Base-by-base conservation (phyloP, 2,329 filamentous ascomycete species). In the Rhinocladiella similis region DNA sequence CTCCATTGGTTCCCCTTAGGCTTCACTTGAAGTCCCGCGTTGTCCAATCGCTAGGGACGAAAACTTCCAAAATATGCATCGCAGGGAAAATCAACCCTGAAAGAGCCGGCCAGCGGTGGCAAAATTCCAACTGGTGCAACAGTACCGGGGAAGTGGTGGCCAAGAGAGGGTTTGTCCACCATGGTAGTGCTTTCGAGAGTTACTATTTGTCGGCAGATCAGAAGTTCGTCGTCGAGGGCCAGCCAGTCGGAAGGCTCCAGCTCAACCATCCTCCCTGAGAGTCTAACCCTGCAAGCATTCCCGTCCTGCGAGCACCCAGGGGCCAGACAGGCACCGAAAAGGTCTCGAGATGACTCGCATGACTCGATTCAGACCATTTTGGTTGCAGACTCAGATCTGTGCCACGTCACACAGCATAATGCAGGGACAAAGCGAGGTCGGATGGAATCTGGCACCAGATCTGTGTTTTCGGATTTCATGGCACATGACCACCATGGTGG, bases 291-390 rank as follows among this genome's bases (percentile, higher is more conserved):
- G 47, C 52, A 54, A 54, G 43, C 42, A 13, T 14, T 46, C n/a
- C n/a, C 12, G 41, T 42, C 27, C 45, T n/a, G 38, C 38, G 36
- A 27, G 33, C 39, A 43, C 46, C 53, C 49, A 51, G 29, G 29
- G 29, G 29, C 10, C 29, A 33, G 48, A 42, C 35, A 33, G 42
- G 38, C 22, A 25, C 47, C 45, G 50, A 33, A 50, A 50, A 25
- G 47, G 20, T 38, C 41, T 35, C 27, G 16, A 16, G 41, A 60
- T 60, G 57, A 60, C 57, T 54, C 36, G 54, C 57, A 60, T 60
- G 57, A 60, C 57, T 51, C 29, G 51, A 53, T 57, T 57, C 49
- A 20, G 46, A 51, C 46, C 45, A 47, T 39, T 53, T 38, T 48
- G 41, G 53, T 41, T 53, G 54, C 54, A 52, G 35, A 27, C 5